Evolutionary conservation across 2,329 filamentous ascomycete genomes (phyloP).

Genomic region (Xylariales sp.): DNA sequence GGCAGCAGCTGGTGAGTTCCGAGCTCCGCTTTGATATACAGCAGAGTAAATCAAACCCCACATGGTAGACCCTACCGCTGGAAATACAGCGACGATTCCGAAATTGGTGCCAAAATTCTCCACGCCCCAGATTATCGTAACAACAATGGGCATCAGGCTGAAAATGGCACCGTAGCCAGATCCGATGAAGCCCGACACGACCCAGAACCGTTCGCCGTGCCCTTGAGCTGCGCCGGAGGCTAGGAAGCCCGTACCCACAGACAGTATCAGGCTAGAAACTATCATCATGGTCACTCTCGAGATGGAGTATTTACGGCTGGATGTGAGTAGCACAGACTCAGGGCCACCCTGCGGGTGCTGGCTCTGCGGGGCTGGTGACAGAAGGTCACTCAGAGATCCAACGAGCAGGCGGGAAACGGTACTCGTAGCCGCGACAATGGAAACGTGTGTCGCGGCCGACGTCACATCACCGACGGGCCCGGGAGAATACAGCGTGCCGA

Average conservation of each 20-base stretch:
- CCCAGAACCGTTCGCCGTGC: conserved; percentile 75
- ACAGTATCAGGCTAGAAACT: conserved; percentile 68
- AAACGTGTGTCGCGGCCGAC: conserved; percentile 82
- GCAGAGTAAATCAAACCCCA: conserved; percentile 89
- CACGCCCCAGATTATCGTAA: conserved; percentile 96
- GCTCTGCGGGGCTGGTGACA: conserved; percentile 65
- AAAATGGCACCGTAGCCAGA: conserved; percentile 93
- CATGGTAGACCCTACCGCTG: conserved; percentile 79
- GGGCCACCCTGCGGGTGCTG: conserved; percentile 47
- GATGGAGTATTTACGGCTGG: conserved; percentile 47
- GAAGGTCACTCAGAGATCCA: conserved; percentile 80
- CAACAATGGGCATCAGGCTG: conserved; percentile 82
- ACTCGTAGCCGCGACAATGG: conserved; percentile 84
- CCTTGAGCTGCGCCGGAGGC: conserved; percentile 72
- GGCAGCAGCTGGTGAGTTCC: conserved; percentile 28
- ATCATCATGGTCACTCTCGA: conserved; percentile 80
- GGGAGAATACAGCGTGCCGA: conserved; percentile 74
- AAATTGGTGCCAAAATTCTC: conserved; percentile 99
- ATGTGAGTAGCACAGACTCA: conserved; percentile 22
- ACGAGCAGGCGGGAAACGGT: conserved; percentile 88
- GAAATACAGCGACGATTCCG: conserved; percentile 90
- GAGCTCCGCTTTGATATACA: conserved; percentile 68
- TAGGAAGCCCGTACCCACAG: conserved; percentile 70
- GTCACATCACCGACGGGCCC: conserved; percentile 41
- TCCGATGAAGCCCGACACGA: conserved; percentile 79